Conservation (phyloP, 2,329 filamentous ascomycete species). For the Paecilomyces sp. region DNA sequence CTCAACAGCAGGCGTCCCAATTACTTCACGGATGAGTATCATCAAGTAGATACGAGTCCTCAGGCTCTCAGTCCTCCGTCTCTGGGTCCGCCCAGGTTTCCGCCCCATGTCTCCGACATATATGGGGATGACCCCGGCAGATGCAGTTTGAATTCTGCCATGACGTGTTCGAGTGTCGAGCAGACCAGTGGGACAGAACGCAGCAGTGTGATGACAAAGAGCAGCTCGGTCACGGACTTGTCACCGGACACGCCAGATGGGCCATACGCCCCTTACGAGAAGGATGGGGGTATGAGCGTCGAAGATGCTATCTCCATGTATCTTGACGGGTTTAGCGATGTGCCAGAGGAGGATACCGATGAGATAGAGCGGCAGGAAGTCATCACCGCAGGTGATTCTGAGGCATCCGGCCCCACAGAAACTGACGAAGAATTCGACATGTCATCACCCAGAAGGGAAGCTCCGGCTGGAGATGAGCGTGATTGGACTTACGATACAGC, state of each 20-base stretch:
- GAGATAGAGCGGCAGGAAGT: neutral
- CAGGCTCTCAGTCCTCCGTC: slow-evolving; percentile 19
- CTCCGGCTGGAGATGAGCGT: neutral
- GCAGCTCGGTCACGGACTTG: slow-evolving; percentile 63
- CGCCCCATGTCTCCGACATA: slow-evolving; percentile 23
- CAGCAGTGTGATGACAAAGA: slow-evolving; percentile 73
- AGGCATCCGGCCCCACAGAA: neutral
- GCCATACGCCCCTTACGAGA: slow-evolving; percentile 56
- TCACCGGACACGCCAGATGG: slow-evolving; percentile 57
- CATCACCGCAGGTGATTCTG: neutral
- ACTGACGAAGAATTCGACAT: neutral
- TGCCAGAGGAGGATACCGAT: slow-evolving; percentile 22
- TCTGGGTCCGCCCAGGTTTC: slow-evolving; percentile 22
- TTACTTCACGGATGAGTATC: slow-evolving; percentile 18
- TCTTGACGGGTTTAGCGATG: slow-evolving; percentile 49
- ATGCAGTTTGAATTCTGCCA: slow-evolving; percentile 53
- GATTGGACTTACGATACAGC: neutral
- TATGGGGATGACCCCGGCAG: slow-evolving; percentile 34
- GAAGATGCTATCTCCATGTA: slow-evolving; percentile 58
- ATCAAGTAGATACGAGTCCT: slow-evolving; percentile 13
- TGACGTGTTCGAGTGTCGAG: slow-evolving; percentile 54
- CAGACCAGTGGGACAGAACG: slow-evolving; percentile 64
- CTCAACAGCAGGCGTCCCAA: slow-evolving; percentile 21
- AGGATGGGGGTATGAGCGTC: slow-evolving; percentile 48
- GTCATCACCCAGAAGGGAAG: neutral